These are phyloP conservation scores for Eimeria maxima DNA, from an alignment of 169 alveolate genomes.

Conservation along the genomic window DNA sequence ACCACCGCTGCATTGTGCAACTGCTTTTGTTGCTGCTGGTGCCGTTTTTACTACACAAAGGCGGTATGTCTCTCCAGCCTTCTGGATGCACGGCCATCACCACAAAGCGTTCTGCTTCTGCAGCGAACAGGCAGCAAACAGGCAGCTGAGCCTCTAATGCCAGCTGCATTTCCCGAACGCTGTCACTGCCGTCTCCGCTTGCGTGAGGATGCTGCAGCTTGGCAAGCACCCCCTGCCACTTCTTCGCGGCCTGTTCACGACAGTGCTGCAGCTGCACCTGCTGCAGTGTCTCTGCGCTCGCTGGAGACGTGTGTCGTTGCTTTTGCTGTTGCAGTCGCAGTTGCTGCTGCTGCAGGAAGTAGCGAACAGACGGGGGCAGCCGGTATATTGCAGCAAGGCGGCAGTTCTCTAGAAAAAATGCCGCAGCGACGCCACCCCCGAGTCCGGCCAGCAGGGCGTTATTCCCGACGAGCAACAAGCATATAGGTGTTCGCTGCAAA, in stretches of 20 bases:
- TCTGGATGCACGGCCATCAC: constrained; percentile 58
- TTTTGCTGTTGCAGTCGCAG: neutral
- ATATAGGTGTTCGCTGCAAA: constrained; percentile 33
- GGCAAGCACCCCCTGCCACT: constrained; percentile 33
- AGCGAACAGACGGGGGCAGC: constrained; percentile 24
- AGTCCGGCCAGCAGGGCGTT: constrained; percentile 60
- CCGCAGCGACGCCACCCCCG: constrained; percentile 38
- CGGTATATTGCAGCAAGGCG: constrained; percentile 39
- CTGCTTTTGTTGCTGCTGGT: neutral
- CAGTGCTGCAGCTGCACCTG: constrained; percentile 36
- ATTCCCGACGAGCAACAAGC: constrained; percentile 46
- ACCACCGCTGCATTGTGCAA: neutral
- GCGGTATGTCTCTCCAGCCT: constrained; percentile 14
- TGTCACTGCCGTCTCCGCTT: neutral
- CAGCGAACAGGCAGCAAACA: constrained; percentile 39
- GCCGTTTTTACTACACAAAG: neutral
- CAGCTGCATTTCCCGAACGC: neutral
- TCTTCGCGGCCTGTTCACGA: constrained; percentile 27
- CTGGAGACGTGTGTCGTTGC: neutral
- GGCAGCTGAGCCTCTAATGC: constrained; percentile 20
- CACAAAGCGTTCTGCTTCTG: constrained; percentile 44
- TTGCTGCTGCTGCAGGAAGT: constrained; percentile 44
- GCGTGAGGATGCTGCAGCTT: constrained; percentile 7
- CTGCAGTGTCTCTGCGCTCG: constrained; percentile 6
- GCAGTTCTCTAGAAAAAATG: constrained; percentile 42